These are phyloP conservation scores for Blastobotrys ciferrii DNA, from an alignment of 1,139 yeast species.

Conservation along the genomic window DNA sequence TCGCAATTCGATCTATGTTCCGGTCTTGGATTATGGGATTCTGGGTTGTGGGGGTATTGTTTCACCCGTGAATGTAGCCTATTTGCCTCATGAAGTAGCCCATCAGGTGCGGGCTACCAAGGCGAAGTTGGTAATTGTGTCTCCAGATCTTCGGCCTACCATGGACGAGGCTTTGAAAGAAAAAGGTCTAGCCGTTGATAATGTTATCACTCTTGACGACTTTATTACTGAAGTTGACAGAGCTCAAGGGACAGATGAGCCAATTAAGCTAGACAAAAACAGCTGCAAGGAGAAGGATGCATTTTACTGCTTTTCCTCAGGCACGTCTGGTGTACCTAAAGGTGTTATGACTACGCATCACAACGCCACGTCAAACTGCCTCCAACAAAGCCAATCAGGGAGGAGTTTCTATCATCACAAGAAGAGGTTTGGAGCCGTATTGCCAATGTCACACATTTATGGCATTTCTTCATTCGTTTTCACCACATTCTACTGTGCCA, in stretches of 20 bases:
- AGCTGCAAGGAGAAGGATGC: constrained; percentile 30
- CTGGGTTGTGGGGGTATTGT: constrained; percentile 36
- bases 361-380: constrained; percentile 36
- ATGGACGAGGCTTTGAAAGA: constrained; percentile 9
- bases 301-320: constrained; percentile 60
- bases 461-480: constrained; percentile 34
- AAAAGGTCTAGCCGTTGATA: constrained; percentile 16
- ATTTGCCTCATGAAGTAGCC: constrained; percentile 37
- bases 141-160: constrained; percentile 2
- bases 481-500: constrained; percentile 26
- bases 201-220: constrained; percentile 24
- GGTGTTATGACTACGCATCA: constrained; percentile 65
- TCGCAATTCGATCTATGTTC: constrained; percentile 33
- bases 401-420: constrained; percentile 14
- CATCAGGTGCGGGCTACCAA: constrained; percentile 35
- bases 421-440: constrained; percentile 24
- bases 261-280: constrained; percentile 20
- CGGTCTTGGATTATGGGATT: constrained; percentile 36
- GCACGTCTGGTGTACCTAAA: constrained; percentile 73
- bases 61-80: constrained; percentile 39
- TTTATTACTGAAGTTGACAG: constrained; percentile 18
- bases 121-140: constrained; percentile 32
- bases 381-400: constrained; percentile 20
- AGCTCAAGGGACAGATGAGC: constrained; percentile 15
- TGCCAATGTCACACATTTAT: constrained; percentile 42